A percentile compares a stretch with the other conserved stretches of the same genome.
phyloP scores from a whole-genome alignment of 768 basidiomycete genomes.

The Fomitopsis serialis region DNA sequence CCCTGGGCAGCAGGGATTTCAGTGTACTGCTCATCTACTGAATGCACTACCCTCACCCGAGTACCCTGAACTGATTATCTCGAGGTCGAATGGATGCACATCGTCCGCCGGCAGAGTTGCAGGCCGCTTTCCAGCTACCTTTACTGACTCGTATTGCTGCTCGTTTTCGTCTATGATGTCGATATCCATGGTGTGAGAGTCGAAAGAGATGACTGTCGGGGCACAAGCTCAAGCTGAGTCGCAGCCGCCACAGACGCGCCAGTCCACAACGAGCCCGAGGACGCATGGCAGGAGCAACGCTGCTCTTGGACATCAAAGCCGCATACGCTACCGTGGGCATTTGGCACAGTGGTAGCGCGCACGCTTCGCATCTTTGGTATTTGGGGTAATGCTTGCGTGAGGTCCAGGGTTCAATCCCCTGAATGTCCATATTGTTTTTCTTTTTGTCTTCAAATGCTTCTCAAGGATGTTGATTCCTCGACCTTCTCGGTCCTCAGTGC shows the following conservation, averaged over 20 bases:
- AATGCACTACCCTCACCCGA: slow-evolving; percentile 43
- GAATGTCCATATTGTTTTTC: slow-evolving; percentile 18
- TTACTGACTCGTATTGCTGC: neutral
- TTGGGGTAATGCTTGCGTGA: slow-evolving; percentile 22
- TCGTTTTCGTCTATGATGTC: slow-evolving; percentile 8
- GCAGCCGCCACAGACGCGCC: too few species aligned
- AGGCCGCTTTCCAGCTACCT: slow-evolving; percentile 7
- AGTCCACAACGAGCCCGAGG: too few species aligned
- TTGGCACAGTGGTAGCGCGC: slow-evolving; percentile 34
- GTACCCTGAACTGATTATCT: slow-evolving; percentile 72
- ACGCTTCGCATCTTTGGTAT: slow-evolving; percentile 23
- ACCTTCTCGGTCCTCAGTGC: too few species aligned
- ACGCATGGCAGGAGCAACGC: too few species aligned
- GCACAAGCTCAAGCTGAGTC: too few species aligned
- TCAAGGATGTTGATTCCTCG: too few species aligned
- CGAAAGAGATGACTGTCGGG: too few species aligned
- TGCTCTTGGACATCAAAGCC: too few species aligned
- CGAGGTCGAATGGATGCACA: slow-evolving; percentile 83
- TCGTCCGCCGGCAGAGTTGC: slow-evolving; percentile 48
- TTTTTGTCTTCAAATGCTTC: too few species aligned
- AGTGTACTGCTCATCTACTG: neutral
- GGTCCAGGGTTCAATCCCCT: slow-evolving; percentile 29
- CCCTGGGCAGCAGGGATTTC: neutral
- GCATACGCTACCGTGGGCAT: too few species aligned
- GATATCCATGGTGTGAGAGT: slow-evolving; percentile 7